phyloP scores from a whole-genome alignment of 2,329 filamentous ascomycete species.

The Pyrenophora seminiperda region DNA sequence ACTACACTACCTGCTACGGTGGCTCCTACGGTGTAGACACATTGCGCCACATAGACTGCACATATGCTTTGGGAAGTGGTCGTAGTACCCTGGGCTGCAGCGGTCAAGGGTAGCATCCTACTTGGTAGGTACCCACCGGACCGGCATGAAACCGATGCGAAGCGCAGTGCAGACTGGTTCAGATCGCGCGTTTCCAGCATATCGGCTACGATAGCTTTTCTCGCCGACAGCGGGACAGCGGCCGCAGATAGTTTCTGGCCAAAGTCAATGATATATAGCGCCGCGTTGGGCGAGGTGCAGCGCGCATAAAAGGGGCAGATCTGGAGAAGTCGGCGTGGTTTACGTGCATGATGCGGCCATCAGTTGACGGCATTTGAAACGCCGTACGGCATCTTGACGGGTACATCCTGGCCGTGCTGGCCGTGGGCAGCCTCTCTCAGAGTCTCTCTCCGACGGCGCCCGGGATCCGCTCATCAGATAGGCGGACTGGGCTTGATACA shows the following conservation, averaged over 20 bases:
- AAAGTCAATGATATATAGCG: slow-evolving; percentile 8
- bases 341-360: slow-evolving; percentile 25
- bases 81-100: too few species aligned
- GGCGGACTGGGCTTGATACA: slow-evolving; percentile 15
- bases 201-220: slow-evolving; percentile 4
- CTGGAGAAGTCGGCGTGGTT: slow-evolving; percentile 14
- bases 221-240: slow-evolving; percentile 4
- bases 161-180: slow-evolving; percentile 8
- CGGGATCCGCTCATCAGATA: not conserved
- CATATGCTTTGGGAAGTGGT: too few species aligned
- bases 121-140: too few species aligned
- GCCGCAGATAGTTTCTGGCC: not conserved
- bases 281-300: slow-evolving; percentile 1
- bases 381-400: slow-evolving; percentile 10
- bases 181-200: slow-evolving; percentile 14
- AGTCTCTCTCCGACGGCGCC: slow-evolving; percentile 8
- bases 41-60: too few species aligned
- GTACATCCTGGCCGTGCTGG: slow-evolving; percentile 3
- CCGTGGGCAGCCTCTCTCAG: slow-evolving; percentile 17
- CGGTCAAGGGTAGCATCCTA: not conserved
- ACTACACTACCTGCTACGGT: too few species aligned
- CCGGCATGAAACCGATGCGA: not conserved
- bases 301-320: slow-evolving; percentile 33
- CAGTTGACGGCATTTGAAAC: slow-evolving; percentile 21
- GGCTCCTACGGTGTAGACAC: too few species aligned